Base-by-base conservation (phyloP, 495 filamentous ascomycete species). In the Cercophora scortea region DNA sequence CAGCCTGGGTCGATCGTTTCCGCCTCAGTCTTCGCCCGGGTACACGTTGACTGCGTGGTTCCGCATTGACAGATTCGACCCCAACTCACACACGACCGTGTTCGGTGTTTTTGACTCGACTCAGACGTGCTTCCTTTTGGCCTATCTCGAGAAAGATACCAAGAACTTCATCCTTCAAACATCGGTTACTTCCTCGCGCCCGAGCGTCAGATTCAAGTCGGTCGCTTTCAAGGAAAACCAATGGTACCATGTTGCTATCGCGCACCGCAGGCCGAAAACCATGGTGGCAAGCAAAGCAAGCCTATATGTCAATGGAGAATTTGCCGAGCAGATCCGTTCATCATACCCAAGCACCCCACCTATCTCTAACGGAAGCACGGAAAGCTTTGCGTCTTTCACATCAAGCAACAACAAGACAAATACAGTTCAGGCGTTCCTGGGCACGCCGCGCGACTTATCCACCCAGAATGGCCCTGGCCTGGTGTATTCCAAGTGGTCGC, bases 131-230 rank as follows among this genome's bases (percentile, higher is more conserved):
- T 98, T 98, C 57, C 74, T 97, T 34, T 80, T 98, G 42, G 87
- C 86, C 18, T 98, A 97, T 63, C 78, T 98, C 19, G 93, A 98
- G 66, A 89, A 86, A 61, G 90, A 97, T 63, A 94, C 89, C n/a
- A 83, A 79, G 32, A 90, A 95, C 62, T 90, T 98, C 56, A 97
- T 98, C 61, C 74, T 98, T 18, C 93, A 98, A 65, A 97, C 93
- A 35, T 96, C 94, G 11, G 86, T 97, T 47, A 89, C 80, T 38
- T 91, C 89, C 1, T 73, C 85, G 17, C 79, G 85, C 34, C 90
- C 93, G 6, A 97, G 92, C 70, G 87, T 97, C 25, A 82, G 93
- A 47, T 98, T 98, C 74, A 93, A 90, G 66, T 87, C 87, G 0
- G 77, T 81, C 6, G 70, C 74, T 2, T 96, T 98, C 61, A 70